A percentile compares a stretch with the other conserved stretches of the same genome.
Evolutionary conservation across 352 stramenopile genomes (phyloP).

Genomic region (Phytophthora megakarya): DNA sequence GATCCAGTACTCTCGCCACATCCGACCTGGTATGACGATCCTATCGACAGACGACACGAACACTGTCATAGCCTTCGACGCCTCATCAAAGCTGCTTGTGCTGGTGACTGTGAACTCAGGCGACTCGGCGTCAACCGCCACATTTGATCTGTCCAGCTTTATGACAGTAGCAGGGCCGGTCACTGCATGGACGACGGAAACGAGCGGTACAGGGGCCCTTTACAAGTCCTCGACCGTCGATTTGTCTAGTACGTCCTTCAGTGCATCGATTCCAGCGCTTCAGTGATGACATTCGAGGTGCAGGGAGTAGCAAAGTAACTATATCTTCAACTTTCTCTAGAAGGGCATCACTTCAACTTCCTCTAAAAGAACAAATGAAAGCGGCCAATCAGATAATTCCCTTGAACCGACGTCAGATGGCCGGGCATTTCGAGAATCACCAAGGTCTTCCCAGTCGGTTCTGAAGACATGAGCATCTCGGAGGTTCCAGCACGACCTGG

Average conservation of each 20-base stretch:
- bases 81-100: slow-evolving; percentile 34
- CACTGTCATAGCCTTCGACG: slow-evolving; percentile 51
- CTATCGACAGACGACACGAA: slow-evolving; percentile 40
- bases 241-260: slow-evolving; percentile 37
- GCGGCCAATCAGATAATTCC: slow-evolving; percentile 22
- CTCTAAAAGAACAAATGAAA: too few relatives aligned
- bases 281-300: slow-evolving; percentile 56
- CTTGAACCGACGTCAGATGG: not conserved
- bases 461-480: slow-evolving; percentile 23
- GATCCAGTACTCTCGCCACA: slow-evolving; percentile 63
- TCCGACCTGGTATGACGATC: slow-evolving; percentile 63
- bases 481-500: slow-evolving; percentile 38
- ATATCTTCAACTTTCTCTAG: not conserved
- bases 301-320: slow-evolving; percentile 4
- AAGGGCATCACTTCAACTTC: too few relatives aligned
- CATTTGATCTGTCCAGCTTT: slow-evolving; percentile 46
- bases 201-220: slow-evolving; percentile 34
- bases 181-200: slow-evolving; percentile 55
- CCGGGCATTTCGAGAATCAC: slow-evolving; percentile 22
- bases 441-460: not conserved
- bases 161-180: slow-evolving; percentile 32
- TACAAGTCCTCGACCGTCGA: slow-evolving; percentile 38
- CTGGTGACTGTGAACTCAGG: slow-evolving; percentile 52
- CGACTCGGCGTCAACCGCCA: slow-evolving; percentile 29
- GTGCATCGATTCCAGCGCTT: slow-evolving; percentile 36